A percentile compares a stretch with the other conserved stretches of the same genome.
phyloP scores from a whole-genome alignment of 169 alveolate species.

The Plasmodium relictum region DNA sequence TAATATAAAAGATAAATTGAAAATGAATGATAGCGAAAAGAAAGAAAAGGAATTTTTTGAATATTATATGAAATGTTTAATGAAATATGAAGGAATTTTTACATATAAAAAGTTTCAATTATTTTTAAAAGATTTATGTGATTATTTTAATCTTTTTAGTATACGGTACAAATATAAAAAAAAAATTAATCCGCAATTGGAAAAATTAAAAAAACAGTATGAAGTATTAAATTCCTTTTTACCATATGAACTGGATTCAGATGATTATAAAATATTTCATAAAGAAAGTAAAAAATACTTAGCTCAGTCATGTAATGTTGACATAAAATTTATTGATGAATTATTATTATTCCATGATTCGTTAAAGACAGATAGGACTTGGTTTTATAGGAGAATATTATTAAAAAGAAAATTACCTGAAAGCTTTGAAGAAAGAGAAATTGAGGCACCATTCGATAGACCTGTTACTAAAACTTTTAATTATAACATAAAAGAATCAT shows the following conservation, averaged over 20 bases:
- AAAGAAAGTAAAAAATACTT: conserved; percentile 80
- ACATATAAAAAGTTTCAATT: conserved; percentile 46
- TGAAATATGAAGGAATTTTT: conserved; percentile 78
- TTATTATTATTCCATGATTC: conserved; percentile 82
- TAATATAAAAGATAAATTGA: conserved; percentile 18
- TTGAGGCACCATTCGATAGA: conserved; percentile 73
- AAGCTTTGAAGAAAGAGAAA: conserved; percentile 83
- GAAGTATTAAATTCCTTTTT: conserved; percentile 81
- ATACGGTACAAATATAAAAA: conserved; percentile 45
- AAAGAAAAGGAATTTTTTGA: conserved; percentile 55
- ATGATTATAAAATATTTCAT: conserved; percentile 79
- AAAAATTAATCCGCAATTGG: conserved; percentile 64
- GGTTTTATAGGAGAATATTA: conserved; percentile 83
- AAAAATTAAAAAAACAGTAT: conserved; percentile 66
- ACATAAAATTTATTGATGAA: conserved; percentile 84
- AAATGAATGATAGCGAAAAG: conserved; percentile 42
- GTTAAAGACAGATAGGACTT: conserved; percentile 85
- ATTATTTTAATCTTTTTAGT: conserved; percentile 41
- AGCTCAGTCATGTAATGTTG: conserved; percentile 78
- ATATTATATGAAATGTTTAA: conserved; percentile 53
- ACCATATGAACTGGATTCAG: conserved; percentile 84
- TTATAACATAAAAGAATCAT: conserved; percentile 55
- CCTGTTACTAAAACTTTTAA: conserved; percentile 44
- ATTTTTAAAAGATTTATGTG: conserved; percentile 43
- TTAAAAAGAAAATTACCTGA: conserved; percentile 79